Evolutionary conservation across 495 filamentous ascomycete species (phyloP).

Genomic region (Paragyromitra xinjiangensis): DNA sequence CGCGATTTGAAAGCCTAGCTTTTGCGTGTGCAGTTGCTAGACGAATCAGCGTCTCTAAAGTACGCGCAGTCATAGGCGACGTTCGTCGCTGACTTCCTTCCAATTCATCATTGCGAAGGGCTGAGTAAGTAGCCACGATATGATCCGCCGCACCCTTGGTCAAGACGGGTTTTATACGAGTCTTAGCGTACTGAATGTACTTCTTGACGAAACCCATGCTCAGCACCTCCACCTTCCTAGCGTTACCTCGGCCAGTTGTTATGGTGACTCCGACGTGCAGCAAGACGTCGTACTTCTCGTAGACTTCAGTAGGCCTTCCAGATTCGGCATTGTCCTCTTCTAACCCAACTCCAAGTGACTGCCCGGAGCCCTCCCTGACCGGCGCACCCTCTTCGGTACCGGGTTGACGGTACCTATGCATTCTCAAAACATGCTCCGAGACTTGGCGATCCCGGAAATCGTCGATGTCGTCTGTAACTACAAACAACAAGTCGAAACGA

Average conservation of each 20-base stretch:
- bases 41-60: constrained; percentile 96
- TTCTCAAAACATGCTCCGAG: constrained; percentile 95
- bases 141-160: constrained; percentile 93
- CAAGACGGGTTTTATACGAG: constrained; percentile 85
- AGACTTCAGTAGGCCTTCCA: constrained; percentile 83
- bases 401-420: constrained; percentile 95
- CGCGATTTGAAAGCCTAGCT: constrained; percentile 85
- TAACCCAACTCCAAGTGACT: constrained; percentile 87
- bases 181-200: constrained; percentile 98
- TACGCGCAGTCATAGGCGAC: constrained; percentile 94
- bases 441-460: constrained; percentile 88
- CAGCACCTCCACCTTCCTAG: constrained; percentile 85
- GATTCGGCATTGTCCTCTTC: constrained; percentile 73
- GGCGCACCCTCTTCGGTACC: constrained; percentile 95
- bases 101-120: constrained; percentile 93
- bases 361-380: constrained; percentile 84
- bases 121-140: constrained; percentile 91
- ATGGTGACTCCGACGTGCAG: constrained; percentile 89
- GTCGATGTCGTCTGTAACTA: constrained; percentile 98
- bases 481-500: constrained; percentile 98
- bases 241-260: constrained; percentile 72
- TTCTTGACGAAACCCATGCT: constrained; percentile 99
- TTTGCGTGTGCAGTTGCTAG: constrained; percentile 96
- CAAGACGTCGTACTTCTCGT: constrained; percentile 96
- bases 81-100: constrained; percentile 93